phyloP scores from a whole-genome alignment of 23 red algal species.

The Pyropia yezoensis region DNA sequence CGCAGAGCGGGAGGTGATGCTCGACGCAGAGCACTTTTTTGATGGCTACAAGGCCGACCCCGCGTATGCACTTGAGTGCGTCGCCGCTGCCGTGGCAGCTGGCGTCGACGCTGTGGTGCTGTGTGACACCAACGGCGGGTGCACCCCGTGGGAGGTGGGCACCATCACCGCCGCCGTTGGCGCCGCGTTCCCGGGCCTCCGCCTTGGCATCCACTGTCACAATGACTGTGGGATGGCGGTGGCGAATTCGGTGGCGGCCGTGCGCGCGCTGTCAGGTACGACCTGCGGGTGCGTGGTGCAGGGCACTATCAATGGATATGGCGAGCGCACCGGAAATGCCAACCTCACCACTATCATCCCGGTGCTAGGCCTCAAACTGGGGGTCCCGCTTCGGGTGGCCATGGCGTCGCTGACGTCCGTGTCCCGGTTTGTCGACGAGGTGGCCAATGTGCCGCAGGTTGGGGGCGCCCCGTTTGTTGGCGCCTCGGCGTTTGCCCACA shows the following conservation, averaged over 20 bases:
- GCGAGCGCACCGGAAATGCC: slow-evolving; percentile 96
- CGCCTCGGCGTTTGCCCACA: slow-evolving; percentile 93
- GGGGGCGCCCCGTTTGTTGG: slow-evolving; percentile 72
- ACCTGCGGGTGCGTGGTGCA: slow-evolving; percentile 46
- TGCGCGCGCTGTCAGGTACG: slow-evolving; percentile 47
- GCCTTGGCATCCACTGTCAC: slow-evolving; percentile 93
- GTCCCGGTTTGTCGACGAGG: slow-evolving; percentile 81
- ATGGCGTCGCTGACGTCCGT: slow-evolving; percentile 46
- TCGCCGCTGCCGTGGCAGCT: slow-evolving; percentile 57
- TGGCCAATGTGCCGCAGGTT: slow-evolving; percentile 66
- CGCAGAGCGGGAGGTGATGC: slow-evolving; percentile 67
- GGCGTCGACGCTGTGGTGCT: slow-evolving; percentile 85
- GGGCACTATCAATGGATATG: slow-evolving; percentile 89
- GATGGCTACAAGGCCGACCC: slow-evolving; percentile 67
- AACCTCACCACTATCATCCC: slow-evolving; percentile 93
- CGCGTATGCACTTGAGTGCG: slow-evolving; percentile 63
- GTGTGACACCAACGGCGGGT: slow-evolving; percentile 97
- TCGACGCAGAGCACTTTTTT: slow-evolving; percentile 99
- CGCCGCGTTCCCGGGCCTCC: slow-evolving; percentile 16
- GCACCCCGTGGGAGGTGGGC: slow-evolving; percentile 75
- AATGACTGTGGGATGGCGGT: slow-evolving; percentile 99
- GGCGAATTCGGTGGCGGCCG: slow-evolving; percentile 85
- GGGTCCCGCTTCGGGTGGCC: slow-evolving; percentile 12
- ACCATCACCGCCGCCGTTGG: slow-evolving; percentile 39
- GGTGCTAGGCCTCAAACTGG: slow-evolving; percentile 74